Conservation (phyloP, 805 yeast species). For the Candida mattraensis region DNA sequence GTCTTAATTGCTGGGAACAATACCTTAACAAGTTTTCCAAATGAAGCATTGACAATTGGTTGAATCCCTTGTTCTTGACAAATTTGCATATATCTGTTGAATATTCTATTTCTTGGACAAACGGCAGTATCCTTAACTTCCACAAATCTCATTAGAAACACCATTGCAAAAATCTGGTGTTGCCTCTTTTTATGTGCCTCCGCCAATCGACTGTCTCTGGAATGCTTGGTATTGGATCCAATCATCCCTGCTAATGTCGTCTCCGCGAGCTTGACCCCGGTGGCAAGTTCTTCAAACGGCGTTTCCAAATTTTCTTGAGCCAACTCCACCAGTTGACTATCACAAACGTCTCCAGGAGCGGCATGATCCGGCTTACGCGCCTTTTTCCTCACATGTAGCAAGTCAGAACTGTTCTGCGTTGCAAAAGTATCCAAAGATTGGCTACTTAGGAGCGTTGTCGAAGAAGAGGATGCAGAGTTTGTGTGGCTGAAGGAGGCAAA, state of each 20-base stretch:
- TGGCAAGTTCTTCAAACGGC: slow-evolving; percentile 39
- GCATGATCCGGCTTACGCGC: slow-evolving; percentile 34
- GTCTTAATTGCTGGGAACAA: slow-evolving; percentile 68
- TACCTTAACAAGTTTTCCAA: slow-evolving; percentile 71
- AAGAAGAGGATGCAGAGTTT: slow-evolving; percentile 10
- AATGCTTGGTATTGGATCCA: slow-evolving; percentile 12
- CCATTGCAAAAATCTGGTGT: slow-evolving; percentile 77
- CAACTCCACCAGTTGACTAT: slow-evolving; percentile 37
- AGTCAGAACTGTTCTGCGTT: slow-evolving; percentile 7
- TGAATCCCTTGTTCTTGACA: slow-evolving; percentile 54
- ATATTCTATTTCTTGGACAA: slow-evolving; percentile 66
- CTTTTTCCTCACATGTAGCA: slow-evolving; percentile 25
- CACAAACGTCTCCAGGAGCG: slow-evolving; percentile 36
- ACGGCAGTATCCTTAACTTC: slow-evolving; percentile 48
- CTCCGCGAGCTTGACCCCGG: slow-evolving; percentile 34
- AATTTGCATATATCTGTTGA: slow-evolving; percentile 59
- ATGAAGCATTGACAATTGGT: slow-evolving; percentile 73
- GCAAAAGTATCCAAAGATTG: slow-evolving; percentile 12
- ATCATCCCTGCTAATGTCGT: slow-evolving; percentile 20
- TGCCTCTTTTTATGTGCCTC: slow-evolving; percentile 47
- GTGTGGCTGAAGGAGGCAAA: slow-evolving; percentile 8
- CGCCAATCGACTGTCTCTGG: slow-evolving; percentile 21
- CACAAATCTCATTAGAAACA: slow-evolving; percentile 73
- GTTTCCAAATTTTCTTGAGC: slow-evolving; percentile 36
- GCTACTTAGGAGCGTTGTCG: slow-evolving; percentile 11